Percentiles rank a stretch among this genome's conserved stretches.
Conservation (phyloP, 1,284 basidiomycete species). For the Caloboletus inedulis region DNA sequence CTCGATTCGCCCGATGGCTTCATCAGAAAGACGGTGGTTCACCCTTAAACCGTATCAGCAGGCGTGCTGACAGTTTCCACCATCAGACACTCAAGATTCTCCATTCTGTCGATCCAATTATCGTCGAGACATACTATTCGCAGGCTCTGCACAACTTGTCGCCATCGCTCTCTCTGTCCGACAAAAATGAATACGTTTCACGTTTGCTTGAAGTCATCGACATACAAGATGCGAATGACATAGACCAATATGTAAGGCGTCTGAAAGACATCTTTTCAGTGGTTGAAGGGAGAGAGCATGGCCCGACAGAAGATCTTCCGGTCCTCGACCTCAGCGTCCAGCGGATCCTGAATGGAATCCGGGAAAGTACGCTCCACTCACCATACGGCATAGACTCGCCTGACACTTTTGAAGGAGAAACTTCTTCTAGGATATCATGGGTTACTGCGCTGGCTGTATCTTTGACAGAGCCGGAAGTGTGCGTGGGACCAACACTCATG, state of each 20-base stretch:
- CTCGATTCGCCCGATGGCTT: conserved; percentile 55
- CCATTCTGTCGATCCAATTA: conserved; percentile 49
- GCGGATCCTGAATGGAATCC: conserved; percentile 46
- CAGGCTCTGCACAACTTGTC: conserved; percentile 43
- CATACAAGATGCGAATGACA: conserved; percentile 47
- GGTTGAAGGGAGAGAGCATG: conserved; percentile 37
- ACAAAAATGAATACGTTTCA: conserved; percentile 38
- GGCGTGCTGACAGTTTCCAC: conserved; percentile 13
- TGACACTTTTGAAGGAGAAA: conserved; percentile 37
- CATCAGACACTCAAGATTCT: conserved; percentile 56
- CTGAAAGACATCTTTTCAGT: conserved; percentile 46
- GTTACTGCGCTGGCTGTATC: conserved; percentile 49
- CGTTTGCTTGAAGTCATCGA: conserved; percentile 58
- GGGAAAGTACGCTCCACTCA: conserved; percentile 41
- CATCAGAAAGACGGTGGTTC: conserved; percentile 57
- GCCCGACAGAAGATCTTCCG: conserved; percentile 31
- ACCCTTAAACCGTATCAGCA: not conserved
- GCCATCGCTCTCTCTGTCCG: conserved; percentile 31
- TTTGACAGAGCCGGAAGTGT: conserved; percentile 44
- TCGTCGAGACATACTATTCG: conserved; percentile 55
- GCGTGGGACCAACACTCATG: conserved; percentile 55
- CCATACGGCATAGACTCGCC: conserved; percentile 1
- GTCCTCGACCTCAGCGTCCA: conserved; percentile 58
- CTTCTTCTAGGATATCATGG: conserved; percentile 46
- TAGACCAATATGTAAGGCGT: conserved; percentile 55